phyloP scores from a whole-genome alignment of 805 yeast species.

The Suhomyces prunicola region DNA sequence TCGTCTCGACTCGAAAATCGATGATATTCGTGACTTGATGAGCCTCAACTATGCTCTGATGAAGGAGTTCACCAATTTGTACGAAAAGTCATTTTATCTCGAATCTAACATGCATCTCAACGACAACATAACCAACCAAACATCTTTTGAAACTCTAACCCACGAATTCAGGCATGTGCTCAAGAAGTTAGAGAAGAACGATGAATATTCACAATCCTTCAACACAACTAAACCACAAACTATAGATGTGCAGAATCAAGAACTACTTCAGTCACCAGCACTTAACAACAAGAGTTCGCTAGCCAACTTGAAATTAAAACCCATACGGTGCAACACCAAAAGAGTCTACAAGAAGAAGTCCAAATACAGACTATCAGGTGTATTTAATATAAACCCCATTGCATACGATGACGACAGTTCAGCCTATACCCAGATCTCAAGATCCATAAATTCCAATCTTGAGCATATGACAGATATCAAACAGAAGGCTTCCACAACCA shows the following conservation, averaged over 20 bases:
- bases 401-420: slow-evolving; percentile 17
- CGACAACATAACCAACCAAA: slow-evolving; percentile 31
- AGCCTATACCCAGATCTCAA: slow-evolving; percentile 5
- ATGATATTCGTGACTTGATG: slow-evolving; percentile 21
- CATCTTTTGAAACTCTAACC: slow-evolving; percentile 26
- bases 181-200: slow-evolving; percentile 14
- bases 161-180: slow-evolving; percentile 28
- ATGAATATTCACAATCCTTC: slow-evolving; percentile 5
- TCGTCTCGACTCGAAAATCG: slow-evolving; percentile 27
- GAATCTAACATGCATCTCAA: slow-evolving; percentile 32
- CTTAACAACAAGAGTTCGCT: slow-evolving; percentile 19
- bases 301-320: slow-evolving; percentile 37
- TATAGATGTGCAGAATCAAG: background rate
- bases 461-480: background rate
- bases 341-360: slow-evolving; percentile 38
- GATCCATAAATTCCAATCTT: slow-evolving; percentile 5
- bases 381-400: slow-evolving; percentile 37
- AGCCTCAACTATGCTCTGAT: slow-evolving; percentile 20
- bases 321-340: slow-evolving; percentile 32
- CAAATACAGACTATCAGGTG: slow-evolving; percentile 35
- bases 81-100: slow-evolving; percentile 30
- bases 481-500: background rate
- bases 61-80: slow-evolving; percentile 26
- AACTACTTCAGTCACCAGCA: background rate
- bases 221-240: background rate